Evolutionary conservation across 371 early-diverging fungal species (phyloP), one percentile per base, ranked within the genome.

Genomic region (Thermomucor indicae-seudaticae): DNA sequence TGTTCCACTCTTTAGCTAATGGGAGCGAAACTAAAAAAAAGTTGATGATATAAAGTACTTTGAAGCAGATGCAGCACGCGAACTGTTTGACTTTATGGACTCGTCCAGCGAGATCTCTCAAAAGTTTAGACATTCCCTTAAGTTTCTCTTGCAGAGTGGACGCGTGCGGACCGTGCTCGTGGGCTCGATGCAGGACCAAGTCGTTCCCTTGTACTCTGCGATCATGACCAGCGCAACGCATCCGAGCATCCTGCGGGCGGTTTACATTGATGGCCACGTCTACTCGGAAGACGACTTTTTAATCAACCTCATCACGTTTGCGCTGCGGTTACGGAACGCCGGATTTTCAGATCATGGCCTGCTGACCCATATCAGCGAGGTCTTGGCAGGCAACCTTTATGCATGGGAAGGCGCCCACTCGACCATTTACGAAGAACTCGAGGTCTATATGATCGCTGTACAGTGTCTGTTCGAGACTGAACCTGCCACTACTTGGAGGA

Each of bases 171-270:
- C 91, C 6, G 78, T 86, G 0, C 66, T 88, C 65, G 69, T 87
- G 58, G 82, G 91, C 29, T 80, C 87, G 2, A 70, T 94, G 91
- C 92, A 91, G 49, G 97, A 97, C 60, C 96, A 97, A 64, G 96
- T 94, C 0, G 96, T 96, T 0, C 97, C 97, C 43, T 68, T 95
- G n/a, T 92, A 96, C 67, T 97, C 97, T n/a, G 90, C 93, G 0
- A 80, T 90, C 24, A 78, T 95, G 75, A 83, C 88, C n/a, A 88
- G 89, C 8, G 77, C 90, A 24, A 69, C 82, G 24, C 97, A 97
- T 58, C 93, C 92, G 4, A 86, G 86, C 43, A 82, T 97, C n/a
- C 81, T 88, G 35, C 85, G 97, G 5, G 91, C 92, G 1, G 75
- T 96, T 4, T 94, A 92, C 47, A 88, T 96, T 54, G 92, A 93